Evolutionary conservation across 495 filamentous ascomycete species (phyloP).

Genomic region (Penicillium salamii): DNA sequence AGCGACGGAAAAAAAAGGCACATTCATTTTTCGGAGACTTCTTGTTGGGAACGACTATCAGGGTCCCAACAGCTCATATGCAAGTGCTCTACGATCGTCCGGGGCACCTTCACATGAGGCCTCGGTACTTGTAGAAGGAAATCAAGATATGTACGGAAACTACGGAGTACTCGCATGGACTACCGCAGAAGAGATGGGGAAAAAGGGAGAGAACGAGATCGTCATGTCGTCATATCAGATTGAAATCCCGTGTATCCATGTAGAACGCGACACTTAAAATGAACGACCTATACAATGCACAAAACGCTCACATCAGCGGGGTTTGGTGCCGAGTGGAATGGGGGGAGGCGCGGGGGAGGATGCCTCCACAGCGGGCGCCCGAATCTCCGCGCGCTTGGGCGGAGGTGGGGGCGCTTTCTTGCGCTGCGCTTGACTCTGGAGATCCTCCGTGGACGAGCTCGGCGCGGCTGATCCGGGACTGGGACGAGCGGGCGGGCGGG

Average conservation of each 20-base stretch:
- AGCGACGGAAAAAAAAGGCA: no score
- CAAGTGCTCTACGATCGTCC: not conserved
- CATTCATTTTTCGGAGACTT: not conserved
- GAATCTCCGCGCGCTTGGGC: constrained; percentile 54
- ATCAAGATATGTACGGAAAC: no score
- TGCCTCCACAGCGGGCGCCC: constrained; percentile 27
- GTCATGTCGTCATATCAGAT: not conserved
- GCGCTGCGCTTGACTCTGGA: constrained; percentile 32
- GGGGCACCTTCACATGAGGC: constrained; percentile 28
- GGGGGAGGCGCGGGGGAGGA: constrained; percentile 36
- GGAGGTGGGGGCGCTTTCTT: constrained; percentile 69
- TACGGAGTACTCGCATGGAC: no score
- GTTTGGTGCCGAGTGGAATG: constrained; percentile 40
- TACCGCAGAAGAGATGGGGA: not conserved
- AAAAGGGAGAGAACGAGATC: not conserved
- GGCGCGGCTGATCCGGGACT: constrained; percentile 10
- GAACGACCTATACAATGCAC: not conserved
- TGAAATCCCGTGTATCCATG: not conserved
- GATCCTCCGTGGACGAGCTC: constrained; percentile 4
- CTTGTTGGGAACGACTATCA: constrained; percentile 6
- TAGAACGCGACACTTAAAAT: not conserved
- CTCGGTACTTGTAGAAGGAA: no score
- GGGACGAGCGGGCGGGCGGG: constrained; percentile 26
- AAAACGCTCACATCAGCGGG: constrained; percentile 33
- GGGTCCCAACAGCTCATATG: constrained; percentile 23